Base-by-base conservation (phyloP, 371 early-diverging fungal species). In the Mortierella polycephala region DNA sequence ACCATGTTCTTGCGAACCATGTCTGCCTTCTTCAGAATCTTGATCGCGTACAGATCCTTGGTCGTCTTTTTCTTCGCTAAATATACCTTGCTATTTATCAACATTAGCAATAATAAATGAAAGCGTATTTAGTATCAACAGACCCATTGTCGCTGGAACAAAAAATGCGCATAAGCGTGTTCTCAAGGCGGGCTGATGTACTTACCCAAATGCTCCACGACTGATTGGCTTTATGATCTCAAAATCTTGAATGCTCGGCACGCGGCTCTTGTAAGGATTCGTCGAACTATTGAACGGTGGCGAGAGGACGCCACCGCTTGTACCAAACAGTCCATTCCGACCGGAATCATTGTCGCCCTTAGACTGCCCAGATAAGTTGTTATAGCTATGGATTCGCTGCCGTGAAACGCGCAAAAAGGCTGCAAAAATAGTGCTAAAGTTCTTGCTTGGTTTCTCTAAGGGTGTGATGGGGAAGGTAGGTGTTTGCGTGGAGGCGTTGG, bases 1-100 rank as follows among this genome's bases (percentile, higher is more conserved):
- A 96, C 93, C 94, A 96, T 96, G 80, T 97, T 96, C 81, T 96
- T 93, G 45, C 93, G 88, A 44, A 97, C 91, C 89, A 98, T 94
- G 64, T 96, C 95, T 11, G 91, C 90, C 75, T 97, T 98, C 59
- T 92, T 92, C 30, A 98, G 80, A 6, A 96, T 90, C 79, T 98
- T 98, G 71, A 98, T 95, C 9, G 98, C 98, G 81, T 92, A 98
- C 50, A 93, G 86, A 52, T 96, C 95, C 54, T 90, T 85, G 9
- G 96, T 97, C 1, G 93, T 87, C 55, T 88, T 89, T 60, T 96
- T 96, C 60, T 88, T 86, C 0, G 94, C 93, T 12, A 97, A 74
- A 65, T 94, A 96, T 18, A 98, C 98, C 58, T 83, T 85, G 20
- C 80, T 79, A 20, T 64, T 18, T 5, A 57, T 5, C 20, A 16